Evolutionary conservation across 495 filamentous ascomycete species (phyloP), one percentile per base, ranked within the genome.

Genomic region (Aspergillus asperescens): DNA sequence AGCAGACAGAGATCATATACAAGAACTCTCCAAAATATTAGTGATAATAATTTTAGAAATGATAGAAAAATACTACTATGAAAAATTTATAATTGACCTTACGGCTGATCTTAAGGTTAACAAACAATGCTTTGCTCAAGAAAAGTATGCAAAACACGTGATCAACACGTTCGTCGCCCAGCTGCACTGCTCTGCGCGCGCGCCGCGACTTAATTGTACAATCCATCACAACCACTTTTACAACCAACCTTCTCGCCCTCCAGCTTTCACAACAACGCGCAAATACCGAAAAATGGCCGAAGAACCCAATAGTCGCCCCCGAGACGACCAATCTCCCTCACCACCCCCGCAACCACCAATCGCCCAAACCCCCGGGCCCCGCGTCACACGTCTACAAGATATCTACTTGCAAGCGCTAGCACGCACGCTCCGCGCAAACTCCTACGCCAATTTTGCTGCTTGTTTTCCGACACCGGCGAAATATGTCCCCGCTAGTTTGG

Each of bases 391-490:
- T 31, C 76, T 96, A 31, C 77, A 82, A 56, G 77, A 82, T 37
- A 75, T 93, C 40, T 92, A 88, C 68, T 72, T 75, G 34, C 74
- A 82, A 31, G 83, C 87, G 1, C 76, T 94, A 12, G 71, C 74
- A 9, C 78, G 85, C 53, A 88, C 89, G 1, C 77, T 94, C 5
- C 78, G 77, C 50, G 85, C 86, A 54, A 82, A 89, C 66, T 83
- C 77, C 29, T 88, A 86, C 65, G 74, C 77, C 40, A 90, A 89
- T 62, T 96, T 98, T 62, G 77, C 84, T 0, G 74, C 84, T 18
- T 98, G 93, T 66, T 98, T 95, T 67, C 93, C 93, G 0, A 91
- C 88, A 3, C 78, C 89, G 7, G 86, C 90, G 18, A 69, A 72
- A 54, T 69, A 85, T 58, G 85, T 85, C 24, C 84, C 88, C 1